Evolutionary conservation across 2,329 filamentous ascomycete genomes (phyloP).

Genomic region (Mycocentrospora acerina): DNA sequence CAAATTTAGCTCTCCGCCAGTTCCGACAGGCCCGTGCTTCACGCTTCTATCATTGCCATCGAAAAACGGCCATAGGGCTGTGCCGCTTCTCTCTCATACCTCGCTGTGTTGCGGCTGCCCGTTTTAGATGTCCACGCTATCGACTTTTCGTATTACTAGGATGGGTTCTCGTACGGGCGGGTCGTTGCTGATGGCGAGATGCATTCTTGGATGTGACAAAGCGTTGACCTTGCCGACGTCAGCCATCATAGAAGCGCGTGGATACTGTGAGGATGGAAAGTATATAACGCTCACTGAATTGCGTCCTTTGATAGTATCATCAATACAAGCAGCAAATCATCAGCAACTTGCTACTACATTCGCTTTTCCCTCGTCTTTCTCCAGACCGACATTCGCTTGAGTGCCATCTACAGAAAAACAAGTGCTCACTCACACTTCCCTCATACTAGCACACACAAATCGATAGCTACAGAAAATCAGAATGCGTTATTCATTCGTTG

Average conservation of each 20-base stretch:
- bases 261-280: slow-evolving; percentile 10
- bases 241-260: slow-evolving; percentile 24
- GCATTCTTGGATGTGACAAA: slow-evolving; percentile 29
- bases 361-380: slow-evolving; percentile 29
- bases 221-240: slow-evolving; percentile 25
- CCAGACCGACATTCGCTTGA: slow-evolving; percentile 34
- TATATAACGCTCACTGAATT: slow-evolving; percentile 31
- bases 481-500: slow-evolving; percentile 36
- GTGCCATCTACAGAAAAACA: slow-evolving; percentile 25
- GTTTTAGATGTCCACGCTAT: slow-evolving; percentile 29
- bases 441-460: slow-evolving; percentile 2
- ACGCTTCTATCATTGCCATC: too few relatives aligned
- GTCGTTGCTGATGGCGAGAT: slow-evolving; percentile 19
- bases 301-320: slow-evolving; percentile 17
- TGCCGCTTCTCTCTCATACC: slow-evolving; percentile 11
- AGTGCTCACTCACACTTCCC: slow-evolving; percentile 26
- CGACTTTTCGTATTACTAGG: slow-evolving; percentile 36
- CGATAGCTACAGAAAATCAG: slow-evolving; percentile 16
- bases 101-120: slow-evolving; percentile 16
- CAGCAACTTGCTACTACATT: slow-evolving; percentile 29
- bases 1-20: too few relatives aligned
- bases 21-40: too few relatives aligned
- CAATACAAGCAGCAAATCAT: slow-evolving; percentile 24
- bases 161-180: slow-evolving; percentile 26
- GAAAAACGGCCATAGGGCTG: too few relatives aligned